A percentile compares a stretch with the other conserved stretches of the same genome.
Conservation (phyloP, 2,329 filamentous ascomycete species). For the Chaetomiaceae sp. region DNA sequence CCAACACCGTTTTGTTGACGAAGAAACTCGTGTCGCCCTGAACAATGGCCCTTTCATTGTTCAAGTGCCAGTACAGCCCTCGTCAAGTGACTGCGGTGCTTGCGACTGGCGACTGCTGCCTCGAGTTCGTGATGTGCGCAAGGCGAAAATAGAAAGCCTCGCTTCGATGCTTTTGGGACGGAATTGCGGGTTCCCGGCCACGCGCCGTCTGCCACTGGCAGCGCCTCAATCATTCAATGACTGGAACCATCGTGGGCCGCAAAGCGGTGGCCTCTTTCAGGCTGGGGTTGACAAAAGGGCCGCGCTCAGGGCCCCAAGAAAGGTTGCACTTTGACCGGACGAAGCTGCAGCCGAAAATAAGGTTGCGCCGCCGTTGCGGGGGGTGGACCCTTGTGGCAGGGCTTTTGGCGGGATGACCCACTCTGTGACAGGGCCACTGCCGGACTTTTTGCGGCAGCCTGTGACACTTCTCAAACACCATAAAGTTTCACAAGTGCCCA, state of each 20-base stretch:
- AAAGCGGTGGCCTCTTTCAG: neutral
- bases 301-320: neutral
- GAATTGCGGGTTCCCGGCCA: neutral
- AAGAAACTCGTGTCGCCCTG: too few relatives aligned
- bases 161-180: neutral
- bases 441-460: constrained; percentile 18
- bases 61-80: too few relatives aligned
- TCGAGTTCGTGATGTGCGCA: too few relatives aligned
- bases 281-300: neutral
- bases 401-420: neutral
- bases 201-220: neutral
- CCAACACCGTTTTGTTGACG: too few relatives aligned
- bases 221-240: neutral
- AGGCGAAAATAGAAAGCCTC: too few relatives aligned
- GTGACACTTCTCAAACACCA: constrained; percentile 25
- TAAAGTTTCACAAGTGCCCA: constrained; percentile 24
- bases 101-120: too few relatives aligned
- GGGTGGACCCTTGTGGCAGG: neutral
- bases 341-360: constrained; percentile 35
- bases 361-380: constrained; percentile 24
- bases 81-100: neutral
- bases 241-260: constrained; percentile 5
- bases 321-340: constrained; percentile 20
- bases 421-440: neutral
- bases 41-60: too few relatives aligned